A percentile compares a stretch with the other conserved stretches of the same genome.
Evolutionary conservation across 345 rosid genomes (phyloP).

Genomic region (Kernera saxatilis): DNA sequence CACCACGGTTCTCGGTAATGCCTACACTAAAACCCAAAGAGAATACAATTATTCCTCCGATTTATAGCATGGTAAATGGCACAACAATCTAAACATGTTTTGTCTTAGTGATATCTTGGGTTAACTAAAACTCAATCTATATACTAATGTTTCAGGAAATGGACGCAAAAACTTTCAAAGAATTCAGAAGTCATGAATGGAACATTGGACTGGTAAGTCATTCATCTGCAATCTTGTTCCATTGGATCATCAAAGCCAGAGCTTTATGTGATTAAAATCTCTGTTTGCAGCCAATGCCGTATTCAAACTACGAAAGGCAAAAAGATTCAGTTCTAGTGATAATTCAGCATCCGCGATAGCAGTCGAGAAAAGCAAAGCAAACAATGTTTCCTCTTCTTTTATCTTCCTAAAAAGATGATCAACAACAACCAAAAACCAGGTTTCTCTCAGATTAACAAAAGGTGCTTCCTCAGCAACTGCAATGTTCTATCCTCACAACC

Average conservation of each 20-base stretch:
- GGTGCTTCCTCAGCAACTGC: constrained; percentile 14
- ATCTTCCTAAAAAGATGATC: background rate
- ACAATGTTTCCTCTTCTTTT: background rate
- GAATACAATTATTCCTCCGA: constrained; percentile 52
- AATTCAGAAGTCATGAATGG: constrained; percentile 65
- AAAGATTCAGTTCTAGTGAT: constrained; percentile 59
- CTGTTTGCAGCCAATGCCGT: constrained; percentile 52
- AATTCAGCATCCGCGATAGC: constrained; percentile 63
- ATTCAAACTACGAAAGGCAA: constrained; percentile 30
- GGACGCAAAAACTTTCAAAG: constrained; percentile 74
- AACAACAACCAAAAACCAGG: background rate
- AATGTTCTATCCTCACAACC: background rate
- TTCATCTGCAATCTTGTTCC: background rate
- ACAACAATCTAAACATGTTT: background rate
- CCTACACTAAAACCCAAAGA: constrained; percentile 58
- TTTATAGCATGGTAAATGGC: constrained; percentile 67
- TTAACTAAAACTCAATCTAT: background rate
- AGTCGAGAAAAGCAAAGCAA: background rate
- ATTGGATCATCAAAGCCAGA: background rate
- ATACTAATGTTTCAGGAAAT: constrained; percentile 51
- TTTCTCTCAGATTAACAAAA: background rate
- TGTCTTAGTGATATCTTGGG: background rate
- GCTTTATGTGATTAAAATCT: background rate
- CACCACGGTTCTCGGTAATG: constrained; percentile 75
- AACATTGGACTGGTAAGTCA: constrained; percentile 83